These are phyloP conservation scores for Lentinula guzmanii DNA, from an alignment of 768 basidiomycete genomes.

Conservation along the genomic window DNA sequence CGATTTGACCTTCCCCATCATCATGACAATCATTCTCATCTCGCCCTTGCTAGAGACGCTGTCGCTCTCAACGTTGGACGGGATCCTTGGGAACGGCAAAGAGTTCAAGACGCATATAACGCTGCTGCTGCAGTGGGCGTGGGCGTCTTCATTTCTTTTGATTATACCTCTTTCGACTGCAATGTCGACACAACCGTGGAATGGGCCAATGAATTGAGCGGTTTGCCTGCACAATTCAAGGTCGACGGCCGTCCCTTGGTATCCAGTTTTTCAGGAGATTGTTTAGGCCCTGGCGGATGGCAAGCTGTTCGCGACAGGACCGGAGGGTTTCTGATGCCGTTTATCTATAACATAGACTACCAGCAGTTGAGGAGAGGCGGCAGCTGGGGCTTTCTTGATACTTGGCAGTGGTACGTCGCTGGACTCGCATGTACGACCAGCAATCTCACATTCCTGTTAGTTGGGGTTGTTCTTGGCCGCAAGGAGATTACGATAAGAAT, in stretches of 20 bases:
- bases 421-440: background rate
- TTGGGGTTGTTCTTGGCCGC: conserved; percentile 64
- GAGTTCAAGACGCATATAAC: conserved; percentile 43
- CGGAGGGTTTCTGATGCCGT: conserved; percentile 42
- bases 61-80: conserved; percentile 60
- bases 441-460: conserved; percentile 12
- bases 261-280: background rate
- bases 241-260: conserved; percentile 1
- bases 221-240: background rate
- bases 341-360: conserved; percentile 48
- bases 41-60: conserved; percentile 35
- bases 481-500: conserved; percentile 34
- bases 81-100: conserved; percentile 43
- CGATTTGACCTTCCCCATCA: background rate
- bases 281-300: conserved; percentile 4
- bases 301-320: conserved; percentile 36
- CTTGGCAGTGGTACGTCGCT: conserved; percentile 39
- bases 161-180: conserved; percentile 49
- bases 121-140: conserved; percentile 34
- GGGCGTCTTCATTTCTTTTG: conserved; percentile 55
- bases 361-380: conserved; percentile 22
- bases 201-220: background rate
- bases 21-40: background rate
- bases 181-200: conserved; percentile 18
- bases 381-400: conserved; percentile 41